Evolutionary conservation across 352 stramenopile genomes (phyloP), one percentile per base, ranked within the genome.

Genomic region (Pythium scleroteichum): DNA sequence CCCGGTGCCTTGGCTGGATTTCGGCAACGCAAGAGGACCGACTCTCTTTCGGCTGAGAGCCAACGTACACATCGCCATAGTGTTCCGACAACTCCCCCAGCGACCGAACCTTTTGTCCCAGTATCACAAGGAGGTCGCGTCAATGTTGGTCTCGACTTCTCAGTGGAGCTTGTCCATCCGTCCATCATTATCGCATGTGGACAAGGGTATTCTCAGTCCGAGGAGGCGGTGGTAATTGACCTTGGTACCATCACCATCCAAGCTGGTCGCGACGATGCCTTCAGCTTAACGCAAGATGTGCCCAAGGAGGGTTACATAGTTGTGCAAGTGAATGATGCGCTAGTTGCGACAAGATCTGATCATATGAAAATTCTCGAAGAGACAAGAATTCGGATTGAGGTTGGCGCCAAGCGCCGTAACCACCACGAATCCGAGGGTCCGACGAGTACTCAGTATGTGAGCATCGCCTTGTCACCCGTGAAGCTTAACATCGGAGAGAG

Each of bases 121-220:
- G 29, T 41, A 10, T 19, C 20, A 45, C n/a, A 19, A 12, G 19
- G 2, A 22, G 52, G 19, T 61, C 42, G 2, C 7, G 12, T 17
- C 14, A 48, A n/a, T 26, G 26, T 59, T 22, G 23, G 17, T 13
- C 29, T 26, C 32, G 41, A 46, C 13, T 48, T 52, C 51, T 60
- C 29, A 23, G 63, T 61, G 17, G 53, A 79, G 27, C 51, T 92
- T 16, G 63, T 66, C 4, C 76, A 85, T 59, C 79, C 76, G 3
- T 72, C 55, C 41, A 63, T 86, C 40, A 51, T 86, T 20, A 41
- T 88, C 22, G 72, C 79, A 2, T 81, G 74, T 42, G 76, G 66
- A 17, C 54, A 47, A 44, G 46, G 22, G n/a, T 56, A 64, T 38
- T 59, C 44, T 13, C 5, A 53, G 24, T 64, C 39, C 0, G 66